Conservation (phyloP, 148 eudicot genomes). For the Pharnaceum exiguum region DNA sequence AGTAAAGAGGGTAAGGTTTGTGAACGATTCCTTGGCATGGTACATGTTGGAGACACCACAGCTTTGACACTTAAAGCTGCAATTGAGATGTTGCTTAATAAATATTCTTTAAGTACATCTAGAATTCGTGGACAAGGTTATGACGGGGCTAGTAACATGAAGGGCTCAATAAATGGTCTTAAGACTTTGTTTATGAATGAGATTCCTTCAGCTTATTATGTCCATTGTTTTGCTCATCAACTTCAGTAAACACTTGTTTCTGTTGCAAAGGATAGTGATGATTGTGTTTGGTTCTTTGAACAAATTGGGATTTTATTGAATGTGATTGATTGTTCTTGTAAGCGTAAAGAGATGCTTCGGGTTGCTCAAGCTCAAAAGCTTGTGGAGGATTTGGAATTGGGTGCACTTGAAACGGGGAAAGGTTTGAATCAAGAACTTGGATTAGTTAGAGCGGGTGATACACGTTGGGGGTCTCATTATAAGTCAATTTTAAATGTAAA, state of each 20-base stretch:
- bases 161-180: not conserved
- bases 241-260: conserved; percentile 4
- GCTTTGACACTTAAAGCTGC: not conserved
- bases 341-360: not conserved
- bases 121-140: not conserved
- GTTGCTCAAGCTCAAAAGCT: not conserved
- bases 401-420: not conserved
- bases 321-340: not conserved
- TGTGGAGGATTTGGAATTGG: not conserved
- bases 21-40: not conserved
- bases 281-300: conserved; percentile 2
- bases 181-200: not conserved
- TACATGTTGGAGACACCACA: not conserved
- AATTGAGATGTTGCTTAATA: not conserved
- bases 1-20: not conserved
- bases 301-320: not conserved
- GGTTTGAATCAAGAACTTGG: conserved; percentile 5
- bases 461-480: conserved; percentile 1
- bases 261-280: not conserved
- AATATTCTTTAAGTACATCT: not conserved
- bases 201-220: not conserved
- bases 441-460: not conserved
- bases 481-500: not conserved
- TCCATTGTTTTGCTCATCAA: conserved; percentile 4
- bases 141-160: conserved; percentile 6